Evolutionary conservation across 345 rosid genomes (phyloP).

Genomic region (Eutrema heterophyllum): DNA sequence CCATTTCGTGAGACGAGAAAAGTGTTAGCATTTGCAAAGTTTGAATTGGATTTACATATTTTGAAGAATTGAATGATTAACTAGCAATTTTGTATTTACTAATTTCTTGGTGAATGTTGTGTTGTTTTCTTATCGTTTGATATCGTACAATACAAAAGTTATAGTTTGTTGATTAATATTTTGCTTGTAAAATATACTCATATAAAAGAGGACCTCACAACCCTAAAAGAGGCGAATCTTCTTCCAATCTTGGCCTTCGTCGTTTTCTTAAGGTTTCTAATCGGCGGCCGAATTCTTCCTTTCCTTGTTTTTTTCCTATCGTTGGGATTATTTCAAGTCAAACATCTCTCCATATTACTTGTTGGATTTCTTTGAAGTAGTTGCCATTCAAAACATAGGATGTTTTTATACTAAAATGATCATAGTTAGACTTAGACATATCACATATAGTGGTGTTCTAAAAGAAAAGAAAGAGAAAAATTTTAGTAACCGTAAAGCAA

Average conservation of each 20-base stretch:
- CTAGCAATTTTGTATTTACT: not conserved
- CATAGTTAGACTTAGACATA: not conserved
- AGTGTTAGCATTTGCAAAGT: not conserved
- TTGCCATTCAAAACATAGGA: not conserved
- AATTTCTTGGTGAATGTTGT: not conserved
- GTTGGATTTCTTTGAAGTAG: no score
- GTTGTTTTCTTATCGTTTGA: not conserved
- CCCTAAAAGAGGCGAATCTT: no score
- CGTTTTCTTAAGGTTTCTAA: no score
- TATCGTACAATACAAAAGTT: no score
- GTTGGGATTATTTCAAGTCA: no score
- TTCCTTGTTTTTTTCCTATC: no score
- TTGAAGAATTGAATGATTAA: not conserved
- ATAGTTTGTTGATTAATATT: no score
- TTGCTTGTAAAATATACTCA: no score
- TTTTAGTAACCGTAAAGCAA: slow-evolving; percentile 12
- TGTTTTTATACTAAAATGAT: not conserved
- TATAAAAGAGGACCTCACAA: no score
- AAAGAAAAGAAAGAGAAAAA: slow-evolving; percentile 8
- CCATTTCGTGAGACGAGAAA: not conserved
- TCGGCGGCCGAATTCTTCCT: no score
- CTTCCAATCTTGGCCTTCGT: no score
- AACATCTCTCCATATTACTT: no score
- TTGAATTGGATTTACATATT: not conserved
- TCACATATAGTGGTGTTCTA: not conserved